Evolutionary conservation across 2,329 filamentous ascomycete species (phyloP).

Genomic region (Aspergillus candidus): DNA sequence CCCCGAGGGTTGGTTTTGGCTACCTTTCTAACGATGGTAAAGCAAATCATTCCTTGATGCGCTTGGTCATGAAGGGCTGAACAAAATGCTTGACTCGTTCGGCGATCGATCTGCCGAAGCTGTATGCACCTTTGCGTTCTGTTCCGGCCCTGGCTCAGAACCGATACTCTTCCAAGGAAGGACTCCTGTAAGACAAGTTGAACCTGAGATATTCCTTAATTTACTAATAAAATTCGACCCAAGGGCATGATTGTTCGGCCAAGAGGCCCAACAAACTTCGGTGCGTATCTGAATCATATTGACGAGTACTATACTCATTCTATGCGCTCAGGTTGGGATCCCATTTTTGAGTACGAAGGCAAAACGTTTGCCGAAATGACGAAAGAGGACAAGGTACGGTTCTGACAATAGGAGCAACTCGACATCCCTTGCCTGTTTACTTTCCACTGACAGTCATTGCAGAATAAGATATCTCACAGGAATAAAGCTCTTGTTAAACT

Average conservation of each 20-base stretch:
- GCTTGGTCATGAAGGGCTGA: slow-evolving; percentile 77
- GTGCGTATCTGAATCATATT: slow-evolving; percentile 46
- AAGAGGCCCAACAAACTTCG: slow-evolving; percentile 74
- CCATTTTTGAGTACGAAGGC: slow-evolving; percentile 89
- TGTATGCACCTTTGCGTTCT: slow-evolving; percentile 94
- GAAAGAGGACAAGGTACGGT: slow-evolving; percentile 70
- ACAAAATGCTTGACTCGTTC: slow-evolving; percentile 84
- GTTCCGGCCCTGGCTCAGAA: slow-evolving; percentile 73
- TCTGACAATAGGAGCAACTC: slow-evolving; percentile 14
- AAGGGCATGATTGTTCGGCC: slow-evolving; percentile 77
- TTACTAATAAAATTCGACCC: slow-evolving; percentile 3
- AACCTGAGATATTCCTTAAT: background rate
- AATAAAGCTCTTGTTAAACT: slow-evolving; percentile 81
- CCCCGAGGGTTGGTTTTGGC: slow-evolving; percentile 23
- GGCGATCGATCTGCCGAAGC: slow-evolving; percentile 87
- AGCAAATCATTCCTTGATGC: slow-evolving; percentile 92
- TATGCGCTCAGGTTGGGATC: slow-evolving; percentile 71
- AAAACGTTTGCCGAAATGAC: slow-evolving; percentile 96
- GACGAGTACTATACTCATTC: background rate
- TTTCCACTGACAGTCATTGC: slow-evolving; percentile 15
- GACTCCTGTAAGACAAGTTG: slow-evolving; percentile 56
- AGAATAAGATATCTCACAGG: slow-evolving; percentile 88
- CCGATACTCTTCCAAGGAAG: slow-evolving; percentile 86
- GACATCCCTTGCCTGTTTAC: background rate
- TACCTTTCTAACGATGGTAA: slow-evolving; percentile 7